A percentile compares a stretch with the other conserved stretches of the same genome.
Evolutionary conservation across 495 filamentous ascomycete species (phyloP).

Genomic region (Daldinia decipiens): DNA sequence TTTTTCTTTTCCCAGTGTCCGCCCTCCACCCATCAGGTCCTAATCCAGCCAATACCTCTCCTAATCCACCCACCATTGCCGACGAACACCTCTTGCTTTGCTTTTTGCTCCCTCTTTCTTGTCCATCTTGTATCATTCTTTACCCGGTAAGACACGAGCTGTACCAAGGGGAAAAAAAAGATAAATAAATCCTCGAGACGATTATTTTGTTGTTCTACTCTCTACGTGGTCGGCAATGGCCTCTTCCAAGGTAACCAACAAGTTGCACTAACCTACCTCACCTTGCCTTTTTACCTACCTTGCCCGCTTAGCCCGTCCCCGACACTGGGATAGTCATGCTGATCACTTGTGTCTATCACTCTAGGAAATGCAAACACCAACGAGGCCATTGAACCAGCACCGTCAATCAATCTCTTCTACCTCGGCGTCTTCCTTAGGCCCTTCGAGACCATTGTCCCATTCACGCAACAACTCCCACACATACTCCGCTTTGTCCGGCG

Average conservation of each 20-base stretch:
- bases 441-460: slow-evolving; percentile 61
- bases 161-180: slow-evolving; percentile 23
- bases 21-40: slow-evolving; percentile 28
- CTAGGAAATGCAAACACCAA: slow-evolving; percentile 61
- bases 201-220: slow-evolving; percentile 48
- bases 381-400: slow-evolving; percentile 60
- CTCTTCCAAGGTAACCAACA: slow-evolving; percentile 61
- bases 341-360: slow-evolving; percentile 48
- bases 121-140: slow-evolving; percentile 39
- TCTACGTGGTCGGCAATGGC: slow-evolving; percentile 59
- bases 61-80: slow-evolving; percentile 44
- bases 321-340: slow-evolving; percentile 48
- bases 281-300: slow-evolving; percentile 35
- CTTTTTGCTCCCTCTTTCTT: slow-evolving; percentile 45
- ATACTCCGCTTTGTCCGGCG: slow-evolving; percentile 71
- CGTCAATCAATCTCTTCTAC: slow-evolving; percentile 59
- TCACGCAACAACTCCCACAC: slow-evolving; percentile 85
- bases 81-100: slow-evolving; percentile 43
- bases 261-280: slow-evolving; percentile 24
- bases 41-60: slow-evolving; percentile 38
- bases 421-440: slow-evolving; percentile 52
- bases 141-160: slow-evolving; percentile 37
- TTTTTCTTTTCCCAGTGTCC: slow-evolving; percentile 38
- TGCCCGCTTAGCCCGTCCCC: slow-evolving; percentile 47
- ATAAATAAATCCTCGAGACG: slow-evolving; percentile 1